These are phyloP conservation scores for Thelephora ganbajun DNA, from an alignment of 768 basidiomycete genomes.

Conservation along the genomic window DNA sequence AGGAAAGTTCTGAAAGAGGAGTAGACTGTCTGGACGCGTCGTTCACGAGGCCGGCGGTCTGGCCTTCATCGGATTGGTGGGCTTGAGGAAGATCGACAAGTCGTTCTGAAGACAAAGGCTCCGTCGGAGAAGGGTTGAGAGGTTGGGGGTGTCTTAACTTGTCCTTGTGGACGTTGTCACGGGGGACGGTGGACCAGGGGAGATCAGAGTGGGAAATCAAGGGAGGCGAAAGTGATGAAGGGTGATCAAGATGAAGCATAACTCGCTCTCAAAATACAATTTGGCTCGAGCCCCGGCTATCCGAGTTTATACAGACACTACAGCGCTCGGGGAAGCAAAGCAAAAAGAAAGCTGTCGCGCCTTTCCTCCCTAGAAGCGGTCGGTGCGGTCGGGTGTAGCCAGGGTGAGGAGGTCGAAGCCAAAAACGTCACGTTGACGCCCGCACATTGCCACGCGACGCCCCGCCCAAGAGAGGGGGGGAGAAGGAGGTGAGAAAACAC, in stretches of 20 bases:
- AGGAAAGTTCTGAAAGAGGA: slow-evolving; percentile 66
- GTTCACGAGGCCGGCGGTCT: slow-evolving; percentile 11
- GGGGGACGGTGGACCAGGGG: slow-evolving; percentile 14
- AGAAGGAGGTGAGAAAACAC: too few species aligned
- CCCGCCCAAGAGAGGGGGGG: too few species aligned
- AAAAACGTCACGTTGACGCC: too few species aligned
- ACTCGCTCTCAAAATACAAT: neutral
- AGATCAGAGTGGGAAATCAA: slow-evolving; percentile 15
- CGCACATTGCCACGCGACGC: too few species aligned
- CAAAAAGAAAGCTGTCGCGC: too few species aligned
- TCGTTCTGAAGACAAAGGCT: neutral
- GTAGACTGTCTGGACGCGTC: slow-evolving; percentile 45
- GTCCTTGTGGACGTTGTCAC: slow-evolving; percentile 12
- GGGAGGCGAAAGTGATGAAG: slow-evolving; percentile 10
- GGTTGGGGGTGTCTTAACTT: slow-evolving; percentile 3
- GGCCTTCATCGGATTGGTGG: slow-evolving; percentile 5
- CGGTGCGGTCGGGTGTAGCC: too few species aligned
- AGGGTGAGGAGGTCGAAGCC: too few species aligned
- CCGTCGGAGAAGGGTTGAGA: slow-evolving; percentile 2
- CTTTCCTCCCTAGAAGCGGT: too few species aligned
- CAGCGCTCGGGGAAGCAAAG: too few species aligned
- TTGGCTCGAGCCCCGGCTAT: too few species aligned
- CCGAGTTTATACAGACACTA: too few species aligned
- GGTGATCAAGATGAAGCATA: slow-evolving; percentile 21
- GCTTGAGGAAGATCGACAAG: neutral